Base-by-base conservation (phyloP, 345 rosid genomes). In the Microcos paniculata region DNA sequence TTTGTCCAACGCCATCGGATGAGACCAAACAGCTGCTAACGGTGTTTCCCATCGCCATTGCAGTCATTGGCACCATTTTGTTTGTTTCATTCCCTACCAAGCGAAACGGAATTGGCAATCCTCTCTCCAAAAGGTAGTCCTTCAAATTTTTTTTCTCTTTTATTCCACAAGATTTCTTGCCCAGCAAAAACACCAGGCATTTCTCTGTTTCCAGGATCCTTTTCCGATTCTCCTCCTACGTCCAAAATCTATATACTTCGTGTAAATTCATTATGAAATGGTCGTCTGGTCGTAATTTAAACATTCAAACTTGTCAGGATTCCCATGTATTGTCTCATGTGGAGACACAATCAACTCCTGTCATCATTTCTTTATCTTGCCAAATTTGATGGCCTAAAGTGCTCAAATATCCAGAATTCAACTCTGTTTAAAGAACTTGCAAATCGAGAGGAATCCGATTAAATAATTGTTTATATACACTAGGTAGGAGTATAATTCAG, bases 51-150 rank as follows among this genome's bases (percentile, higher is more conserved):
- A 57, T 83, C 0, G 80, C 63, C 52, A 80, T 88, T 43, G 94
- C 94, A 6, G 78, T 85, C 8, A n/a, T 86, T 1, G 82, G 92
- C 30, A 82, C 87, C 62, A 68, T 83, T 43, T 71, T 92, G 81
- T 90, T 94, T 79, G 85, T 92, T 14, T 64, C 63, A 0, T 87
- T 82, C 80, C 98, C 97, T 3, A 80, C 85, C 31, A 84, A 85
- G 70, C 95, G 97, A 58, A 92, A 92, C 59, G 98, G 97, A 49
- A 82, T 94, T 2, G 90, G 94, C 38, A 73, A 78, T 42, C 98
- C 96, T 12, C 82, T 93, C 1, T 83, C 88, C 21, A 79, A 82
- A 18, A 64, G 71, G 30, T 83, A 77, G 53, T 16, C 43, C 7
- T 65, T 24, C 8, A 23, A n/a, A n/a, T n/a, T n/a, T n/a, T n/a